These are phyloP conservation scores for Suillus subluteus DNA, from an alignment of 768 basidiomycete species.

Conservation along the genomic window DNA sequence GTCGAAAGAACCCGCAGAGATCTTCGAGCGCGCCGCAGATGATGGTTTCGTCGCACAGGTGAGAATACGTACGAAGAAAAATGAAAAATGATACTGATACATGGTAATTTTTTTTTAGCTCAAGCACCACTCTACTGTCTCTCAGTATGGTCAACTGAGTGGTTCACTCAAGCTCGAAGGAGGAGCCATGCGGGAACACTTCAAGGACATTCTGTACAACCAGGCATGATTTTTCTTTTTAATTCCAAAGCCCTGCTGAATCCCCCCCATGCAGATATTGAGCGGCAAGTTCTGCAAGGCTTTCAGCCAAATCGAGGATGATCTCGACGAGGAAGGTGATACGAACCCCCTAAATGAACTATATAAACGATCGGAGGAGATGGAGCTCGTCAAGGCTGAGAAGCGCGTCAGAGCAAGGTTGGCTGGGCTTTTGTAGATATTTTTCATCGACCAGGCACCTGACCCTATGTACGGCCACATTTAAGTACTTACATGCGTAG, in stretches of 20 bases:
- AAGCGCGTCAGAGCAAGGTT: conserved; percentile 56
- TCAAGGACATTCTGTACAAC: conserved; percentile 60
- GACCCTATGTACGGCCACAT: not conserved
- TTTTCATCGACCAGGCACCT: not conserved
- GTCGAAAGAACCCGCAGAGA: conserved; percentile 72
- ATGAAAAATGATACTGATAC: not conserved
- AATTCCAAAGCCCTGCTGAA: not conserved
- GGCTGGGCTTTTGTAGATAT: conserved; percentile 40
- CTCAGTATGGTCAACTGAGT: conserved; percentile 64
- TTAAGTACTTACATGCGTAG: not conserved
- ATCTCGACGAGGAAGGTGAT: conserved; percentile 56
- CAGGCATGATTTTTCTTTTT: conserved; percentile 40
- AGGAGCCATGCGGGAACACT: conserved; percentile 49
- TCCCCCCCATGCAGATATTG: conserved; percentile 45
- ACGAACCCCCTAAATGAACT: conserved; percentile 59
- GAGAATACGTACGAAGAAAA: conserved; percentile 11
- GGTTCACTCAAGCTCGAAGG: conserved; percentile 62
- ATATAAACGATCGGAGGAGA: conserved; percentile 52
- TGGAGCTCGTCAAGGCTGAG: conserved; percentile 61
- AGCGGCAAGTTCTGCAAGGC: conserved; percentile 61
- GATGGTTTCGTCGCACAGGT: conserved; percentile 66
- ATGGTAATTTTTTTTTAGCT: conserved; percentile 38
- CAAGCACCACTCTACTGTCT: conserved; percentile 63
- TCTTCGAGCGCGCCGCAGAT: conserved; percentile 69
- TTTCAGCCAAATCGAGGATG: conserved; percentile 58